Percentiles rank a stretch among this genome's conserved stretches.
phyloP scores from a whole-genome alignment of 768 basidiomycete species.

The Kwoniella pini region DNA sequence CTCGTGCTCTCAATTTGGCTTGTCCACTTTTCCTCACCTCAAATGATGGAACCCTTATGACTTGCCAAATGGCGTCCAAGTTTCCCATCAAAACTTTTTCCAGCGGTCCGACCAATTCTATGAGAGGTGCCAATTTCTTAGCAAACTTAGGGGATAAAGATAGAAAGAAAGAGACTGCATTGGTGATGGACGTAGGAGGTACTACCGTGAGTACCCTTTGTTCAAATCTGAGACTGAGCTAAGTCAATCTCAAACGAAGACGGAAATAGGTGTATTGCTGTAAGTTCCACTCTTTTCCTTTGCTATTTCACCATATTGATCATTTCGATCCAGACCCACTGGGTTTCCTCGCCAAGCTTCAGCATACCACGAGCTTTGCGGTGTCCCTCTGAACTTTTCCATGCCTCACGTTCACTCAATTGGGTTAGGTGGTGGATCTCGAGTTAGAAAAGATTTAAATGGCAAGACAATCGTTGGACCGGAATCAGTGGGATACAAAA shows the following conservation, averaged over 20 bases:
- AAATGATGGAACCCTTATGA: constrained; percentile 51
- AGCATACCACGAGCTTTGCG: constrained; percentile 65
- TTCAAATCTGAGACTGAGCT: too few species aligned
- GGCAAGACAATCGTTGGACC: constrained; percentile 63
- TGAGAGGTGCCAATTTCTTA: constrained; percentile 68
- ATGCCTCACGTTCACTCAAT: constrained; percentile 58
- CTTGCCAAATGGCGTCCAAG: constrained; percentile 57
- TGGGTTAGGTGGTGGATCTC: constrained; percentile 68
- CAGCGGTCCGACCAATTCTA: constrained; percentile 68
- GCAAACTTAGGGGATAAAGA: constrained; percentile 55
- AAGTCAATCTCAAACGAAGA: neutral
- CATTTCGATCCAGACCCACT: too few species aligned
- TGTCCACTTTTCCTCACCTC: constrained; percentile 57
- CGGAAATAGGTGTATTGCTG: constrained; percentile 36
- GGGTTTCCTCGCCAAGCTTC: constrained; percentile 66
- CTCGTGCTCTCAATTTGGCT: constrained; percentile 57
- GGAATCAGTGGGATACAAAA: constrained; percentile 66
- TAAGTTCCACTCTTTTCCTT: too few species aligned
- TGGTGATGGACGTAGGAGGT: constrained; percentile 67
- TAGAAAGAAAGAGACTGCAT: constrained; percentile 27
- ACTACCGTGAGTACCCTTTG: constrained; percentile 57
- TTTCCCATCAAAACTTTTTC: constrained; percentile 68
- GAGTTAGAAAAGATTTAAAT: constrained; percentile 56
- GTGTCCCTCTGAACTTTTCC: constrained; percentile 60
- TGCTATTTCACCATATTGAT: too few species aligned